Percentiles rank a stretch among this genome's conserved stretches.
Conservation (phyloP, 2,329 filamentous ascomycete species). For the Coniochaeta sp. region DNA sequence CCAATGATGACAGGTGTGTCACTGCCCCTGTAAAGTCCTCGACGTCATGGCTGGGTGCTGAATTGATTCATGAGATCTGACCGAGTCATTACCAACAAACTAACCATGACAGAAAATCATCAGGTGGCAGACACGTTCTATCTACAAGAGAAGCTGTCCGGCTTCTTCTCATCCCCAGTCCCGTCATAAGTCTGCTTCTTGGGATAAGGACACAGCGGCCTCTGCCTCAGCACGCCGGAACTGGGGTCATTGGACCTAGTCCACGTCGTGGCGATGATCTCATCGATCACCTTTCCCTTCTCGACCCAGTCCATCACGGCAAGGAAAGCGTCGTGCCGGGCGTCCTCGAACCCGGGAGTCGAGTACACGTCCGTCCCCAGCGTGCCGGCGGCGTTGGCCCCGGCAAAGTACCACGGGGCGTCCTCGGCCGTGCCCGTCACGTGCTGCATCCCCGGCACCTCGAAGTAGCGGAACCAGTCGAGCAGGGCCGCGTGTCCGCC, state of each 20-base stretch:
- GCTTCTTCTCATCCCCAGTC: conserved; percentile 17
- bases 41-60: too few species aligned
- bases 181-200: conserved; percentile 21
- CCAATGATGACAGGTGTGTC: too few species aligned
- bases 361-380: conserved; percentile 23
- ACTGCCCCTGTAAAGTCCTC: too few species aligned
- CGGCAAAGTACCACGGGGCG: conserved; percentile 32
- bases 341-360: conserved; percentile 25
- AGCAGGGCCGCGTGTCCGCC: conserved; percentile 25
- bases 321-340: conserved; percentile 27
- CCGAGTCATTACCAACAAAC: background rate
- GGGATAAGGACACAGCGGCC: conserved; percentile 30
- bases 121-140: background rate
- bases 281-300: conserved; percentile 18
- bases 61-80: too few species aligned
- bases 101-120: background rate
- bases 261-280: conserved; percentile 15
- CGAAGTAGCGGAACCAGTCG: conserved; percentile 42
- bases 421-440: conserved; percentile 28
- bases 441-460: conserved; percentile 46
- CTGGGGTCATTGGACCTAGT: conserved; percentile 7
- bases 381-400: conserved; percentile 17
- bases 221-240: conserved; percentile 27
- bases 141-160: conserved; percentile 21
- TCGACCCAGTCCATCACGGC: conserved; percentile 30